A percentile compares a stretch with the other conserved stretches of the same genome.
Conservation (phyloP, 1,284 basidiomycete genomes). For the Stygiomarasmius scandens region DNA sequence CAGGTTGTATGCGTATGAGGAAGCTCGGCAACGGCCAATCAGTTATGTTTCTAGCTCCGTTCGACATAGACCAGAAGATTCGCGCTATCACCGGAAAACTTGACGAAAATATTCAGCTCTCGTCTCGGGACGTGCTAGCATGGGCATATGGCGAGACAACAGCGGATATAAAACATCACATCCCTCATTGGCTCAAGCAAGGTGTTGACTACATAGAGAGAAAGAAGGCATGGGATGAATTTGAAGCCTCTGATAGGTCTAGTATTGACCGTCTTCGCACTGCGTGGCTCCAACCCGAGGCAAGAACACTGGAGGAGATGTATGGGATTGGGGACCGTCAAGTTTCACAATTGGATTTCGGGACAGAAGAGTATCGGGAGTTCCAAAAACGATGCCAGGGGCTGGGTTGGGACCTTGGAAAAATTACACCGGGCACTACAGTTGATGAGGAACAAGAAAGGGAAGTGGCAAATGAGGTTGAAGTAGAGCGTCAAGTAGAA, state of each 20-base stretch:
- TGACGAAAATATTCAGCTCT: conserved; percentile 10
- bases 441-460: conserved; percentile 55
- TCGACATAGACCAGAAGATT: conserved; percentile 46
- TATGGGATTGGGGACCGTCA: conserved; percentile 26
- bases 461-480: conserved; percentile 47
- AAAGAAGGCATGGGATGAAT: conserved; percentile 31
- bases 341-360: neutral
- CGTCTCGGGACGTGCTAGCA: conserved; percentile 39
- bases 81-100: conserved; percentile 28
- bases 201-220: conserved; percentile 45
- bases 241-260: conserved; percentile 16
- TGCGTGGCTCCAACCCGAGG: conserved; percentile 43
- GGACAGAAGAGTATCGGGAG: conserved; percentile 15
- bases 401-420: conserved; percentile 27
- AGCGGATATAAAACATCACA: conserved; percentile 39
- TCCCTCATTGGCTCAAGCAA: conserved; percentile 51
- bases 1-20: conserved; percentile 55
- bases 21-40: conserved; percentile 52
- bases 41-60: conserved; percentile 52
- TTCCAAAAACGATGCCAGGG: conserved; percentile 29
- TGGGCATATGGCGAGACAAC: conserved; percentile 54
- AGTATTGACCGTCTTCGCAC: neutral
- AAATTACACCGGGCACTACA: conserved; percentile 15
- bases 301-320: conserved; percentile 39
- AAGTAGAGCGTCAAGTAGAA: conserved; percentile 42